These are phyloP conservation scores for Metschnikowia lachancei DNA, from an alignment of 805 yeast species.

Conservation along the genomic window DNA sequence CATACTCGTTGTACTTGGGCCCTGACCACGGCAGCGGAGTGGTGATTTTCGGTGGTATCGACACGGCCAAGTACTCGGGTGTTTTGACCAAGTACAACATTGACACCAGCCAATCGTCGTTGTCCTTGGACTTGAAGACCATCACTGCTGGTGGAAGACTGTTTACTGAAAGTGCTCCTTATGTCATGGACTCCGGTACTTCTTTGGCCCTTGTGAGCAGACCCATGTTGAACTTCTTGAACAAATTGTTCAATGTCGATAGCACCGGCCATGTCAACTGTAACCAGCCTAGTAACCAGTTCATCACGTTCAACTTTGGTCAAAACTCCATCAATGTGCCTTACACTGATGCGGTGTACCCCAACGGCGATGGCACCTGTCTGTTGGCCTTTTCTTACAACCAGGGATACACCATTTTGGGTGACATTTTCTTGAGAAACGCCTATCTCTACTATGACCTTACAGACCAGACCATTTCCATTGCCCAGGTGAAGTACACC, in stretches of 20 bases:
- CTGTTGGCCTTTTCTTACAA: slow-evolving; percentile 14
- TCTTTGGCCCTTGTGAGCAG: slow-evolving; percentile 14
- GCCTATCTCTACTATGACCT: slow-evolving; percentile 21
- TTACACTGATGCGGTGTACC: slow-evolving; percentile 12
- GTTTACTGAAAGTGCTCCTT: slow-evolving; percentile 7
- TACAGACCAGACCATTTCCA: slow-evolving; percentile 16
- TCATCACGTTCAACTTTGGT: slow-evolving; percentile 14
- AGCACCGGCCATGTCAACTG: slow-evolving; percentile 13
- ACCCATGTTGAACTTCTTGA: slow-evolving; percentile 9
- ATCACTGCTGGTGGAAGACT: slow-evolving; percentile 11
- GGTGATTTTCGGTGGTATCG: slow-evolving; percentile 42
- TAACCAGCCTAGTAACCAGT: slow-evolving; percentile 17
- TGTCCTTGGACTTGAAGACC: slow-evolving; percentile 10
- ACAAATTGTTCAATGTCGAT: slow-evolving; percentile 7
- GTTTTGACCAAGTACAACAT: slow-evolving; percentile 8
- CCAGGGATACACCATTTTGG: slow-evolving; percentile 14
- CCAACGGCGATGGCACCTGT: slow-evolving; percentile 13
- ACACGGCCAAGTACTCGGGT: slow-evolving; percentile 35
- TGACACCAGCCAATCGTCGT: slow-evolving; percentile 4
- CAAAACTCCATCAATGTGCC: slow-evolving; percentile 11
- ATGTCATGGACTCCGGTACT: slow-evolving; percentile 17
- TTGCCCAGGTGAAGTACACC: slow-evolving; percentile 17
- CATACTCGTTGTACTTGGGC: slow-evolving; percentile 63
- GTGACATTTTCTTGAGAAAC: slow-evolving; percentile 20
- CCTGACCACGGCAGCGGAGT: slow-evolving; percentile 29